A percentile compares a stretch with the other conserved stretches of the same genome.
Evolutionary conservation across 2,329 filamentous ascomycete species (phyloP).

Genomic region (Penicillium brasilianum): DNA sequence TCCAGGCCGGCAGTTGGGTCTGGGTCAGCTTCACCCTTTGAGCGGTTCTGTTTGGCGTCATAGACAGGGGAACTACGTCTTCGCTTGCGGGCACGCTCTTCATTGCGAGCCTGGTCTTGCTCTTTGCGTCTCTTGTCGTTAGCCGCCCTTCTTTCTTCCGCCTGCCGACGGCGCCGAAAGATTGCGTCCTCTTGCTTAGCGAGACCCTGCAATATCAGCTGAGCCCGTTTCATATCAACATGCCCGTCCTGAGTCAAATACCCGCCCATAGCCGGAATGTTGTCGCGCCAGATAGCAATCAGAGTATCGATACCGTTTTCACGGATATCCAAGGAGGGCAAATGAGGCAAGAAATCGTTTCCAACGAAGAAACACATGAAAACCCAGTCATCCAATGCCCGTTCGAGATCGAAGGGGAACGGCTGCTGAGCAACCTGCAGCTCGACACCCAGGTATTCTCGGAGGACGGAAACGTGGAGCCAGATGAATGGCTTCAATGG

Average conservation of each 20-base stretch:
- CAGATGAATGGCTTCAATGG: conserved; percentile 94
- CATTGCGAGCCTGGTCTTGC: conserved; percentile 63
- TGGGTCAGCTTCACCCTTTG: conserved; percentile 35
- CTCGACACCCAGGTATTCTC: conserved; percentile 92
- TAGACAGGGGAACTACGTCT: conserved; percentile 54
- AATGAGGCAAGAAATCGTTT: conserved; percentile 96
- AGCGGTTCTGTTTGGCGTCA: conserved; percentile 35
- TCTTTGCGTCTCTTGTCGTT: conserved; percentile 78
- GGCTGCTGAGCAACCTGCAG: conserved; percentile 80
- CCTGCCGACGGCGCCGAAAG: conserved; percentile 84
- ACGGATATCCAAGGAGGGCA: conserved; percentile 95
- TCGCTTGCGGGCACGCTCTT: conserved; percentile 48
- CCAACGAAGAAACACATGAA: conserved; percentile 99
- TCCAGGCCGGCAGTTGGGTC: conserved; percentile 56
- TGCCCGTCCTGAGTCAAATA: conserved; percentile 95
- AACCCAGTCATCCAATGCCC: conserved; percentile 96
- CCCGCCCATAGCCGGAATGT: conserved; percentile 86
- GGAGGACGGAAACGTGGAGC: conserved; percentile 88
- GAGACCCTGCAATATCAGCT: conserved; percentile 84
- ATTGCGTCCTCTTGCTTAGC: conserved; percentile 94
- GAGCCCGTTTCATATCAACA: conserved; percentile 83
- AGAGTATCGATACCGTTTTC: conserved; percentile 97
- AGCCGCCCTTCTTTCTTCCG: conserved; percentile 81
- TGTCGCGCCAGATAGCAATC: conserved; percentile 96
- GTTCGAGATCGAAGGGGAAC: conserved; percentile 90